Evolutionary conservation across 129 eudicot species (phyloP), one percentile per base, ranked within the genome.

Genomic region (Centella asiatica): DNA sequence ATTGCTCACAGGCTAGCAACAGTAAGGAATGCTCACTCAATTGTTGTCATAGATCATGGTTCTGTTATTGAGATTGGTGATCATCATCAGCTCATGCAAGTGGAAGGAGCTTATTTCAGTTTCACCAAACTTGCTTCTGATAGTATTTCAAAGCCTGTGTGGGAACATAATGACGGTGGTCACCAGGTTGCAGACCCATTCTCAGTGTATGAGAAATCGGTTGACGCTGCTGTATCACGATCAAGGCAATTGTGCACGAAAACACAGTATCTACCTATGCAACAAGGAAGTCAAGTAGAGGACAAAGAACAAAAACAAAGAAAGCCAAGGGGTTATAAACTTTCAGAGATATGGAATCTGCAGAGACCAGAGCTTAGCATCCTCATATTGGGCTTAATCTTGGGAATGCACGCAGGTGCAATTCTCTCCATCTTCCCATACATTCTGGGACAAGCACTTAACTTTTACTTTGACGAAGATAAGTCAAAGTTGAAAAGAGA

Each of bases 1-100:
- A 94, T 90, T 9, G 97, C 97, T 18, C 97, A 90, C 65, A 89
- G 95, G 50, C 83, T 90, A 4, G 86, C 97, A 9, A 86, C 97
- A 63, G 86, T 90, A 50, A 77, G 95, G 80, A 90, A 86, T 20
- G 97, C 83, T 9, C 95, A 90, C 42, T 79, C 87, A 32, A 86
- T 90, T 48, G 95, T 95, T 3, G 97, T 90, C 25, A 66, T 90
- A 36, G 93, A 90, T 65, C 94, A 83, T 74, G 97, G 97, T 18
- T 94, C 76, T 54, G 87, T 90, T 25, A 79, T 83, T 2, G 97
- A 90, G 69, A 83, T 83, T 0, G 97, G 97, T 5, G 86, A 83
- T 25, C 97, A 90, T n/a, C 95, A 86, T 48, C 94, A 90, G 36
- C 83, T 90, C 23, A 72, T 90, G 27, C 40, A 85, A 44, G 86